Percentiles rank a stretch among this genome's conserved stretches.
Evolutionary conservation across 169 alveolate genomes (phyloP).

Genomic region (Perkinsus olseni): DNA sequence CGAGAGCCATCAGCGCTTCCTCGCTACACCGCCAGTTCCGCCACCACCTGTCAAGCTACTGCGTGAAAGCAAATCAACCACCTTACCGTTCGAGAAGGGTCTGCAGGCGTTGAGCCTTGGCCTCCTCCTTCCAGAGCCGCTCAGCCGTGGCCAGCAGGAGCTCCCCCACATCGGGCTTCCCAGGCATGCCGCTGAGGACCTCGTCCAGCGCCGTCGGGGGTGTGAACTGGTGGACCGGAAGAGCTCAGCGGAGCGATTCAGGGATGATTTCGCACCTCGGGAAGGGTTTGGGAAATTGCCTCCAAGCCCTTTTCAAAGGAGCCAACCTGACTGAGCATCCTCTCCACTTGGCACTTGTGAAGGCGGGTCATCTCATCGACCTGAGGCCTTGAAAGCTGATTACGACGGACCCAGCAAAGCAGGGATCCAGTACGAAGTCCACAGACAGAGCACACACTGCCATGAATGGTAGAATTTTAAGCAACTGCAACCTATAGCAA

Average conservation of each 20-base stretch:
- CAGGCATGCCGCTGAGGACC: background rate
- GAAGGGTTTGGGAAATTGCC: background rate
- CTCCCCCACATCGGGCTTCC: background rate
- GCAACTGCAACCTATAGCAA: too few species aligned
- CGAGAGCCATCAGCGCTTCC: background rate
- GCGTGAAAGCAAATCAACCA: too few species aligned
- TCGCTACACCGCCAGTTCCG: background rate
- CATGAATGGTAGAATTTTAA: too few species aligned
- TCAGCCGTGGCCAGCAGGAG: background rate
- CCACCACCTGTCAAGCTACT: background rate
- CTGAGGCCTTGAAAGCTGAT: background rate
- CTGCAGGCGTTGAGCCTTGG: background rate
- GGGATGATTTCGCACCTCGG: background rate
- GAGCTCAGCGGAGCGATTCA: background rate
- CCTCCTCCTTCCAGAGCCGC: background rate
- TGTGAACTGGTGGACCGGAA: background rate
- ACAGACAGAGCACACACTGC: too few species aligned
- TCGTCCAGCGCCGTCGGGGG: background rate
- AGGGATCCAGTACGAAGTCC: too few species aligned
- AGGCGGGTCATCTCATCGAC: background rate
- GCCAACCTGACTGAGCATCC: background rate
- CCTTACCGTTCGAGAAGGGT: background rate
- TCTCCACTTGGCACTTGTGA: background rate
- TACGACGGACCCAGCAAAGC: too few species aligned
- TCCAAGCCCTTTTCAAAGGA: background rate